Percentiles rank a stretch among this genome's conserved stretches.
Evolutionary conservation across 148 eudicot species (phyloP).

Genomic region (Camellia granthamiana): DNA sequence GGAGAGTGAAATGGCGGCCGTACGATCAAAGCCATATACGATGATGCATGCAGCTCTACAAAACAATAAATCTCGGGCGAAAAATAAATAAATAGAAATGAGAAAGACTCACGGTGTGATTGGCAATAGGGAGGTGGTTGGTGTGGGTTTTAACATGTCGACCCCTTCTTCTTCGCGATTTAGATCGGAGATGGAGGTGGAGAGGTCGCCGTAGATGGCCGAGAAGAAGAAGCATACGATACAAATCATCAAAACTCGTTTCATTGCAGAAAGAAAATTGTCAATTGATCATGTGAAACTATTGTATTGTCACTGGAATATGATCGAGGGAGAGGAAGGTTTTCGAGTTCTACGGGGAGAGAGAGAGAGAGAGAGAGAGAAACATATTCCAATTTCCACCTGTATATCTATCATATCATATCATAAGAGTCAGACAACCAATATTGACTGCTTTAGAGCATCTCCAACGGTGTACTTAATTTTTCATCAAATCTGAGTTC

Average conservation of each 20-base stretch:
- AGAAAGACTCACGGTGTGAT: slow-evolving; percentile 3
- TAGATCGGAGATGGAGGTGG: background rate
- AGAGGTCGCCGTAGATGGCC: slow-evolving; percentile 7
- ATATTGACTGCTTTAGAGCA: background rate
- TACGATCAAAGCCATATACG: background rate
- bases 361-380: background rate
- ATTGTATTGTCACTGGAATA: too few species aligned
- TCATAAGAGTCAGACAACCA: too few species aligned
- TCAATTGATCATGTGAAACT: background rate
- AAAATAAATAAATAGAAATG: background rate
- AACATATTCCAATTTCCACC: too few species aligned
- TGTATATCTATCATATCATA: too few species aligned
- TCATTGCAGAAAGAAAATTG: background rate
- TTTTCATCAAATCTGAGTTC: too few species aligned
- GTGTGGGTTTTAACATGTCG: background rate
- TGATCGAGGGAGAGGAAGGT: background rate
- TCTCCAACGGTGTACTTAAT: too few species aligned
- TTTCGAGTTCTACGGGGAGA: background rate
- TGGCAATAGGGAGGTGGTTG: slow-evolving; percentile 14
- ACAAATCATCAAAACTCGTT: background rate
- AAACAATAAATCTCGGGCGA: background rate
- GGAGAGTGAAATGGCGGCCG: too few species aligned
- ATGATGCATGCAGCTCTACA: background rate
- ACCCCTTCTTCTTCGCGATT: background rate
- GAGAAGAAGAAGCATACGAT: slow-evolving; percentile 8